Evolutionary conservation across 805 yeast genomes (phyloP), one percentile per base, ranked within the genome.

Genomic region (Teunomyces kruisii): DNA sequence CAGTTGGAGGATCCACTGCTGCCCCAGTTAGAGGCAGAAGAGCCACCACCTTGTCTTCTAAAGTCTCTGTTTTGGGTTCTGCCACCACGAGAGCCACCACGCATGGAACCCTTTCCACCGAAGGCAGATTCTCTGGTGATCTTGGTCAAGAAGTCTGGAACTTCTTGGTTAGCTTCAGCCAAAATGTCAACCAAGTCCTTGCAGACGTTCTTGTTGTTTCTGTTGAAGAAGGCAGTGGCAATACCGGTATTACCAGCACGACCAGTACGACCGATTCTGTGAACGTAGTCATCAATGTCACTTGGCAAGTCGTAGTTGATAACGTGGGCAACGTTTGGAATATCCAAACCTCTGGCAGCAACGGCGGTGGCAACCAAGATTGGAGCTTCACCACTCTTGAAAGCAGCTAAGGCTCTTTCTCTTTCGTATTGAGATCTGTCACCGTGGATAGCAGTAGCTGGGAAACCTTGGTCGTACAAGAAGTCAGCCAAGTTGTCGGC

Each of bases 231-330:
- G 42, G 99, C 96, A 56, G 97, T 91, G 54, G 99, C 97, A 59
- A 88, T 79, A 87, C 99, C 99, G 51, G 86, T 84, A 77, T 94
- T 94, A 81, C 99, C 99, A 62, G 99, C 99, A 84, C 99, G 94
- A 75, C 99, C 99, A 64, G 99, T 94, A 84, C 99, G 92, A 82
- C 99, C 99, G 67, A 94, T 94, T 78, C 99, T 88, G 78, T 94
- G 99, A 48, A 94, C 99, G 67, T 94, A 94, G 73, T 94, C 99
- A 71, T 94, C 99, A 62, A 94, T 87, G 70, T 94, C 98, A 65
- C 86, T 77, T 68, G 99, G 99, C 68, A 94, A 79, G 68, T 94
- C 99, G 70, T 86, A 94, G 81, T 94, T 94, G 74, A 94, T 86
- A 64, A 94, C 99, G 67, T 92, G 98, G 40, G 95, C 86, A 59